Evolutionary conservation across 345 rosid genomes (phyloP).

Genomic region (Hevea brasiliensis): DNA sequence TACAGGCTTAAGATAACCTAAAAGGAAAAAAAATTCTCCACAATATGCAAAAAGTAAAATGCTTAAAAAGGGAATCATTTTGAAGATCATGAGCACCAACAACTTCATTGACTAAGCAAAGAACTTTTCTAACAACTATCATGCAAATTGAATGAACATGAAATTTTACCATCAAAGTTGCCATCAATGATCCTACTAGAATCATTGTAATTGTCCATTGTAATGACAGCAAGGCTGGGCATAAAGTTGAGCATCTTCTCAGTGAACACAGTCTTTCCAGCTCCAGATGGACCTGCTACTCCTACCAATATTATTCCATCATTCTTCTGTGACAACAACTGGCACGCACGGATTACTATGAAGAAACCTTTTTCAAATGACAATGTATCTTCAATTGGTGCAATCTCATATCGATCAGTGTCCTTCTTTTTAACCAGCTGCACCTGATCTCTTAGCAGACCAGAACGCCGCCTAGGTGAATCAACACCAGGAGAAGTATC

Average conservation of each 20-base stretch:
- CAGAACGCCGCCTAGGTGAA: conserved; percentile 82
- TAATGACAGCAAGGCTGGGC: conserved; percentile 91
- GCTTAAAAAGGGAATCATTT: background rate
- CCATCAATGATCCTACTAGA: conserved; percentile 86
- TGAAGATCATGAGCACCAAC: background rate
- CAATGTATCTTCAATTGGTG: conserved; percentile 67
- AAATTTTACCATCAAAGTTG: conserved; percentile 82
- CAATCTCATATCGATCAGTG: conserved; percentile 76
- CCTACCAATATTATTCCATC: conserved; percentile 89
- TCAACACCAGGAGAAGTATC: conserved; percentile 47
- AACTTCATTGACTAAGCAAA: background rate
- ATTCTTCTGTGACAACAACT: conserved; percentile 82
- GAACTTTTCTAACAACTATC: background rate
- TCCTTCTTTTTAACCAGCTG: conserved; percentile 73
- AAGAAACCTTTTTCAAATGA: conserved; percentile 96
- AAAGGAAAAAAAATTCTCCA: background rate
- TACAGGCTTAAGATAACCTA: background rate
- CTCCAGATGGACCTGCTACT: conserved; percentile 98
- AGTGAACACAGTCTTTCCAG: conserved; percentile 94
- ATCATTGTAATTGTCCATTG: conserved; percentile 96
- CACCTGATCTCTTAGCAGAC: conserved; percentile 84
- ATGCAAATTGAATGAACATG: conserved; percentile 1
- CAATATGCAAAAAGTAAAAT: background rate
- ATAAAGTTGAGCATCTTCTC: conserved; percentile 86
- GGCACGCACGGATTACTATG: conserved; percentile 88